Percentiles rank a stretch among this genome's conserved stretches.
phyloP scores from a whole-genome alignment of 805 yeast genomes.

The Ogataea trehaloabstinens region DNA sequence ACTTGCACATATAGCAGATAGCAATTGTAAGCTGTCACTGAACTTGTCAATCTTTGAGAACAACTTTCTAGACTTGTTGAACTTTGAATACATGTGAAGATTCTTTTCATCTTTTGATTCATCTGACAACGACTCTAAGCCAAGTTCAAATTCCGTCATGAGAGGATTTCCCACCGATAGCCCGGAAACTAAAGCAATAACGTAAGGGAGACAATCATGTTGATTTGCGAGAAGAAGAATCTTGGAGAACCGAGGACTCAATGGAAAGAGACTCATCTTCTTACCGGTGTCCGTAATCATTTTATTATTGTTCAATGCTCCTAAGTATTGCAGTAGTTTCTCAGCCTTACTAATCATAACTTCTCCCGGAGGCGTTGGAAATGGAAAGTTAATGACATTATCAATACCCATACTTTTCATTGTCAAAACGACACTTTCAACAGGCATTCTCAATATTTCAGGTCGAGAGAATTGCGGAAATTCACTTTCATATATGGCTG shows the following conservation, averaged over 20 bases:
- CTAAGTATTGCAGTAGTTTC: conserved; percentile 62
- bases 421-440: conserved; percentile 89
- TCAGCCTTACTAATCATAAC: conserved; percentile 61
- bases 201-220: conserved; percentile 76
- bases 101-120: conserved; percentile 39
- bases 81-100: conserved; percentile 47
- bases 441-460: conserved; percentile 92
- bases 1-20: conserved; percentile 84
- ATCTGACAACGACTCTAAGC: conserved; percentile 45
- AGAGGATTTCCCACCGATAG: conserved; percentile 94
- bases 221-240: conserved; percentile 88
- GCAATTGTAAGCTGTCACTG: conserved; percentile 71
- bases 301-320: conserved; percentile 65
- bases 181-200: conserved; percentile 90
- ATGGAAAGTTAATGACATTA: conserved; percentile 87
- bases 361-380: conserved; percentile 85
- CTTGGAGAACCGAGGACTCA: conserved; percentile 90
- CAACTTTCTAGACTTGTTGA: conserved; percentile 53
- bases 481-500: conserved; percentile 88
- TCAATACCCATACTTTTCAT: conserved; percentile 98
- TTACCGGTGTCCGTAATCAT: conserved; percentile 75
- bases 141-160: conserved; percentile 69
- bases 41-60: conserved; percentile 67
- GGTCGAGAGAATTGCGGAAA: conserved; percentile 83
- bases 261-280: conserved; percentile 86